Evolutionary conservation across 495 filamentous ascomycete genomes (phyloP).

Genomic region (Lichina pygmaea): DNA sequence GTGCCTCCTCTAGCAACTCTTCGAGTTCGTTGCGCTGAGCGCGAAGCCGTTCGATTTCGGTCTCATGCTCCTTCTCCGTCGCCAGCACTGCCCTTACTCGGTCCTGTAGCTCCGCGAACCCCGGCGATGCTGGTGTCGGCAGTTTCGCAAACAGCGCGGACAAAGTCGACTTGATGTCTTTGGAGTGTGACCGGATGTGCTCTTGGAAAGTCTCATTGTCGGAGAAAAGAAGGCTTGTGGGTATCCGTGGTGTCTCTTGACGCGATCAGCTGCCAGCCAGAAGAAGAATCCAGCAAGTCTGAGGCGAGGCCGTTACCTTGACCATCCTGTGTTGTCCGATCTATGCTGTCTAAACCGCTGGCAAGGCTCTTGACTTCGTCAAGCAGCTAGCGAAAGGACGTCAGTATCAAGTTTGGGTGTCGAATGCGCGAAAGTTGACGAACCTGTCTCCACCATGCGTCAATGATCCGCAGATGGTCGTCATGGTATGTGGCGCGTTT

Average conservation of each 20-base stretch:
- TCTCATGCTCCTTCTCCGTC: conserved; percentile 50
- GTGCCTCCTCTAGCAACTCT: conserved; percentile 60
- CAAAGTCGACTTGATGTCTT: conserved; percentile 33
- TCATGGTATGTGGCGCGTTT: conserved; percentile 59
- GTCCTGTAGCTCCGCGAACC: conserved; percentile 42
- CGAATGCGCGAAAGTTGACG: conserved; percentile 5
- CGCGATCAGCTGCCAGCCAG: too few relatives aligned
- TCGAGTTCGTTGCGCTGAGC: conserved; percentile 62
- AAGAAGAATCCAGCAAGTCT: too few relatives aligned
- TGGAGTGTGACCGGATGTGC: conserved; percentile 37
- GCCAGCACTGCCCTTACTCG: conserved; percentile 49
- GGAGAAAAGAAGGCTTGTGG: conserved; percentile 33
- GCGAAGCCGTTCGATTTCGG: conserved; percentile 47
- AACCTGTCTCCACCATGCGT: conserved; percentile 84
- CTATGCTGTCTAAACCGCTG: not conserved
- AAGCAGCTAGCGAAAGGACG: not conserved
- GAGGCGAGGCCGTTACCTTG: too few relatives aligned
- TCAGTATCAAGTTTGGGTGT: not conserved
- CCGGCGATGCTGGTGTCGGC: conserved; percentile 20
- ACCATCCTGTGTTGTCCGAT: not conserved
- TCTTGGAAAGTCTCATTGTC: conserved; percentile 46
- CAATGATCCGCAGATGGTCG: conserved; percentile 69
- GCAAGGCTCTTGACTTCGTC: conserved; percentile 2
- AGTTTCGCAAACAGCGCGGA: conserved; percentile 21
- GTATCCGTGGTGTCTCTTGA: conserved; percentile 12